Evolutionary conservation across 176 grass and related monocot genomes (phyloP), one percentile per base, ranked within the genome.

Genomic region (Cocos nucifera): DNA sequence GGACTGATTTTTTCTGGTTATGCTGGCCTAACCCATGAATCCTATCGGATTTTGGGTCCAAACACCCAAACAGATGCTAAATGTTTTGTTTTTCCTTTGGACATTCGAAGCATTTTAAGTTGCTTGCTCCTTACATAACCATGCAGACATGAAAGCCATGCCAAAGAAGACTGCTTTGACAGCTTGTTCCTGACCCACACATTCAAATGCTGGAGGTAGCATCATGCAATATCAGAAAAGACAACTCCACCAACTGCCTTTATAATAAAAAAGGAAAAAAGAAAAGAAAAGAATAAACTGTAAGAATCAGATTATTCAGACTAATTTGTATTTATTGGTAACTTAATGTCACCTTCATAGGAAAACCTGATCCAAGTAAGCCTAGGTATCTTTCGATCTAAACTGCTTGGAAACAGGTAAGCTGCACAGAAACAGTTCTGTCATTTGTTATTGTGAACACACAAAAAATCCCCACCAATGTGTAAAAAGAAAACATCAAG

Each of bases 81-180:
- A 44, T 5, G 28, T 44, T 44, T 44, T 12, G 35, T 12, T 14
- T 44, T 44, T 44, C 35, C 9, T 44, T 30, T 44, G 35, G 35
- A 44, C 35, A 44, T 44, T 44, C 2, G 2, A 14, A 44, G 35
- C 10, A 44, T 44, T 30, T 14, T 44, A 44, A 44, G 10, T 44
- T 44, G 35, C 35, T 44, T 44, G 35, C 35, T 14, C 0, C 8
- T 44, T 44, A 44, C 10, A 44, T 44, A 44, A 81, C 93, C 87
- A 91, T 76, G 81, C 79, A 74, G 87, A 97, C 84, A 97, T 97
- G 76, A 87, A 88, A 67, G 93, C 87, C 93, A 97, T 97, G 75
- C 87, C 84, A 79, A 91, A 29, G 56, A 97, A 97, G 17, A 91
- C 84, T 12, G 87, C 93, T 85, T 97, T 90, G 30, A 97, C 84